A percentile compares a stretch with the other conserved stretches of the same genome.
These are phyloP conservation scores for Cyberlindnera subsufficiens DNA, from an alignment of 805 yeast genomes.

Conservation along the genomic window DNA sequence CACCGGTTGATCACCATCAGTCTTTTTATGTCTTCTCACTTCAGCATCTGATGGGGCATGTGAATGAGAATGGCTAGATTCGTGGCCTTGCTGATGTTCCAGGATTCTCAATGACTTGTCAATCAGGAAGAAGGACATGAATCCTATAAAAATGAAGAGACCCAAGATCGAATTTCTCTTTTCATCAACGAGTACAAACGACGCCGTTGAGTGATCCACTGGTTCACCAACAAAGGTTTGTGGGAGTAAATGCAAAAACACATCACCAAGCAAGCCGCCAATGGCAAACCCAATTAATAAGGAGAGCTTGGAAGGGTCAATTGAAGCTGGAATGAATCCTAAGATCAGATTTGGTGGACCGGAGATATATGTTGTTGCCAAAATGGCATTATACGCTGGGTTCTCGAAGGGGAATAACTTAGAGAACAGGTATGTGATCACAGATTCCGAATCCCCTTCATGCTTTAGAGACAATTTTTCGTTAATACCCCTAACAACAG, in stretches of 20 bases:
- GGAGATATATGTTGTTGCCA: constrained; percentile 60
- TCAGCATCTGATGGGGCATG: constrained; percentile 28
- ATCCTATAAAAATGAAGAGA: constrained; percentile 53
- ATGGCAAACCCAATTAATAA: constrained; percentile 65
- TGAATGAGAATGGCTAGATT: constrained; percentile 25
- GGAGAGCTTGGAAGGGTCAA: constrained; percentile 44
- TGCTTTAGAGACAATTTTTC: constrained; percentile 23
- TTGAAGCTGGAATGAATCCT: constrained; percentile 50
- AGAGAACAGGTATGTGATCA: constrained; percentile 35
- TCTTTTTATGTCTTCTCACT: constrained; percentile 16
- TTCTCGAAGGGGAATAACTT: constrained; percentile 43
- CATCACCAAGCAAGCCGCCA: constrained; percentile 73
- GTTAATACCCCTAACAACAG: constrained; percentile 35
- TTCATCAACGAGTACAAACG: constrained; percentile 47
- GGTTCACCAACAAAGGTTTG: constrained; percentile 56
- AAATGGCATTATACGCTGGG: constrained; percentile 54
- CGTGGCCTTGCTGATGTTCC: constrained; percentile 29
- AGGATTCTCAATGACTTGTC: constrained; percentile 56
- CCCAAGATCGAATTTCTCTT: constrained; percentile 45
- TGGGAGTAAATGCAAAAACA: constrained; percentile 66
- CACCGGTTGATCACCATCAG: constrained; percentile 24
- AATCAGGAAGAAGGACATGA: constrained; percentile 50
- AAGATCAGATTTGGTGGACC: constrained; percentile 58
- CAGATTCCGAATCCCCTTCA: constrained; percentile 19
- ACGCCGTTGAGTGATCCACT: constrained; percentile 31